phyloP scores from a whole-genome alignment of 73 alveolate genomes.

The Tetrahymena elliotti region DNA sequence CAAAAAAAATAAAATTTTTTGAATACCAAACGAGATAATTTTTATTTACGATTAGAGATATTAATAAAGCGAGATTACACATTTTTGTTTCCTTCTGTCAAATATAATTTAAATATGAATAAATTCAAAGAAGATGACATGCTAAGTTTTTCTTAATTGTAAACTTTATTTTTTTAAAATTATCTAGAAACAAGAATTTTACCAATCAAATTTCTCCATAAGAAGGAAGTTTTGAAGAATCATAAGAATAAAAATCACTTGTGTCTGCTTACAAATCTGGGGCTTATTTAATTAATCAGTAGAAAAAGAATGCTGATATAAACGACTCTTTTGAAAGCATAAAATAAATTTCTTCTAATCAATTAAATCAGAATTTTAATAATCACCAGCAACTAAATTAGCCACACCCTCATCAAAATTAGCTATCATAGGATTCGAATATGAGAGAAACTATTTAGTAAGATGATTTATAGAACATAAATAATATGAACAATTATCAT shows the following conservation, averaged over 20 bases:
- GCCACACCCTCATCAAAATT: neutral
- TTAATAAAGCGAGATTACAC: no score
- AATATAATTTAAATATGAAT: no score
- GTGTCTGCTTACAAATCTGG: neutral
- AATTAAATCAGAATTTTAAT: neutral
- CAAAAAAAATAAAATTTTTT: no score
- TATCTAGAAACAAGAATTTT: neutral
- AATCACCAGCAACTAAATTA: neutral
- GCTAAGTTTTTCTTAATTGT: no score
- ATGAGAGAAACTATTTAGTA: neutral
- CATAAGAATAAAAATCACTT: neutral
- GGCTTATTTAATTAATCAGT: neutral
- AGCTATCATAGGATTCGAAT: neutral
- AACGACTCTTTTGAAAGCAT: neutral
- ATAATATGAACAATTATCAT: neutral
- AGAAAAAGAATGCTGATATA: neutral
- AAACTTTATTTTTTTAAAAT: no score
- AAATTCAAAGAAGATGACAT: no score
- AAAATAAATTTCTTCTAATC: neutral
- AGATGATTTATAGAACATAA: neutral
- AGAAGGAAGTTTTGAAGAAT: neutral
- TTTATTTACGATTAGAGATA: no score
- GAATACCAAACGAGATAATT: no score
- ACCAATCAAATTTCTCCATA: neutral
- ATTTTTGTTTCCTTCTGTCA: no score